Evolutionary conservation across 2,329 filamentous ascomycete genomes (phyloP).

Genomic region (Botrytis sinoallii): DNA sequence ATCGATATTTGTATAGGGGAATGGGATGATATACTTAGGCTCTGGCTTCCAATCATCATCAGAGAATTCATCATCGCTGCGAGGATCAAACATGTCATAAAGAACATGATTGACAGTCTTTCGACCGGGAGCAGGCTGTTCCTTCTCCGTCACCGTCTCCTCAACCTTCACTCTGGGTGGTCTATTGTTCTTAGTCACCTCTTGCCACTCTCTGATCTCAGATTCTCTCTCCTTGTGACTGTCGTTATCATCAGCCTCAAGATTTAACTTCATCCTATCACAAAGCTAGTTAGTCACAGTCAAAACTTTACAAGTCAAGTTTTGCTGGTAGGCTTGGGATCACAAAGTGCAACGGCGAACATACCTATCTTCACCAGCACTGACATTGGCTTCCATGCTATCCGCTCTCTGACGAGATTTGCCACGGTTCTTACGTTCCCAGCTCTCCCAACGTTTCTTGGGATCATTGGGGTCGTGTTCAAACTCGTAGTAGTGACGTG

Average conservation of each 20-base stretch:
- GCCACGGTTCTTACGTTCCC: neutral
- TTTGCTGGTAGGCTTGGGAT: neutral
- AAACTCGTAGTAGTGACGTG: neutral
- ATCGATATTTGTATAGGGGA: rapidly evolving
- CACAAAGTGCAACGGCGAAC: neutral
- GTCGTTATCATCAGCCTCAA: neutral
- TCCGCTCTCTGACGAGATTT: neutral
- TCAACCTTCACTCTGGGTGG: neutral
- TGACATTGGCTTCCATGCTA: neutral
- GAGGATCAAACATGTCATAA: neutral
- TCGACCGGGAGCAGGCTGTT: neutral
- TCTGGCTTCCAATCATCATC: neutral
- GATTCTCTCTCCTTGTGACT: neutral
- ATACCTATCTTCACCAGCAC: neutral
- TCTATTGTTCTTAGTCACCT: neutral
- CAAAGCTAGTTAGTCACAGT: neutral
- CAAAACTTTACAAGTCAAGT: neutral
- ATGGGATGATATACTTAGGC: neutral
- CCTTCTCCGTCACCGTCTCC: neutral
- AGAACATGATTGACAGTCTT: neutral
- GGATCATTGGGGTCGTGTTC: neutral
- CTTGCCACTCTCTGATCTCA: neutral
- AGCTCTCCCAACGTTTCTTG: neutral
- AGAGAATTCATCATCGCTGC: neutral
- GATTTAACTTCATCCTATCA: neutral